A percentile compares a stretch with the other conserved stretches of the same genome.
Evolutionary conservation across 2,329 filamentous ascomycete species (phyloP).

Genomic region (Talaromyces marneffei): DNA sequence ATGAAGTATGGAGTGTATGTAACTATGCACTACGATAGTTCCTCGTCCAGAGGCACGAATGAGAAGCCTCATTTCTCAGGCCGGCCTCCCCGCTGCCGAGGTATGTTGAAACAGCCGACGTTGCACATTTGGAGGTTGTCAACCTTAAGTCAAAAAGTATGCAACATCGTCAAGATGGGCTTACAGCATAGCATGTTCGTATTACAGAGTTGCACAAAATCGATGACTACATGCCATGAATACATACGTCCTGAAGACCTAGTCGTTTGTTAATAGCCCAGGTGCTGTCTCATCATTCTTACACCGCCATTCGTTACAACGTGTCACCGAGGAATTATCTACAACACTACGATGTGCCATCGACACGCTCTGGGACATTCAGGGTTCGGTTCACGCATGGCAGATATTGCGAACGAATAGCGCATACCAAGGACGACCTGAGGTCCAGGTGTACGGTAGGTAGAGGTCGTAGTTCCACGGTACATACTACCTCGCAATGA

Average conservation of each 20-base stretch:
- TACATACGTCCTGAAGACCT: too few relatives aligned
- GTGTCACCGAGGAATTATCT: neutral
- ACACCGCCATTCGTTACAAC: neutral
- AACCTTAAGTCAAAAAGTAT: neutral
- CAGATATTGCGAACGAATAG: neutral
- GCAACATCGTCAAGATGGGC: neutral
- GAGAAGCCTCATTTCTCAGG: neutral
- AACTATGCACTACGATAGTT: too few relatives aligned
- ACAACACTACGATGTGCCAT: neutral
- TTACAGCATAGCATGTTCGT: too few relatives aligned
- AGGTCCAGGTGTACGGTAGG: neutral
- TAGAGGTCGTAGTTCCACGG: too few relatives aligned
- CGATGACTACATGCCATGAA: too few relatives aligned
- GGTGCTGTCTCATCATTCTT: neutral
- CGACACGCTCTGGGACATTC: too few relatives aligned
- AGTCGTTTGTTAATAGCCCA: neutral
- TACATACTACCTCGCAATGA: neutral
- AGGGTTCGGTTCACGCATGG: neutral
- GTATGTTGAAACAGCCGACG: neutral
- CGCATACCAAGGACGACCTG: neutral
- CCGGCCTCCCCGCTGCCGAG: neutral
- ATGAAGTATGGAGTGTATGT: too few relatives aligned
- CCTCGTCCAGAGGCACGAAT: too few relatives aligned
- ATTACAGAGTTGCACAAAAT: too few relatives aligned
- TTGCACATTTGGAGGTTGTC: neutral